These are phyloP conservation scores for Termitomyces sp. DNA, from an alignment of 768 basidiomycete genomes.

Conservation along the genomic window DNA sequence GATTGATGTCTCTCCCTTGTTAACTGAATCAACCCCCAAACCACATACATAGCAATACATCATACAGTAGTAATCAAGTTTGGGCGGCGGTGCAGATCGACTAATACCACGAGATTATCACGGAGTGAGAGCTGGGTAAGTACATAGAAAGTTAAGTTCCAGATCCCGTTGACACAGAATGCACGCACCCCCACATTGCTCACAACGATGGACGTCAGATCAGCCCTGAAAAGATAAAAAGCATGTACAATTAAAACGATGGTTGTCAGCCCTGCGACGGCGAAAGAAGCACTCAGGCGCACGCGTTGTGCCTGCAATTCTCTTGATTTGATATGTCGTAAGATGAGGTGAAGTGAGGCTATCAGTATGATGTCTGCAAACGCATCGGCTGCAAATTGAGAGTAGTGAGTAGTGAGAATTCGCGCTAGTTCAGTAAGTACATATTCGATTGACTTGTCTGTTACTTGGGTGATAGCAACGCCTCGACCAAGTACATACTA, in stretches of 20 bases:
- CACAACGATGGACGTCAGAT: not conserved
- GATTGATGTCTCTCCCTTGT: no score
- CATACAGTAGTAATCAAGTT: no score
- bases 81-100: no score
- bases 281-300: constrained; percentile 3
- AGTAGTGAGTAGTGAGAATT: not conserved
- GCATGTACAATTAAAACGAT: constrained; percentile 10
- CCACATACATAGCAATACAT: no score
- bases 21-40: no score
- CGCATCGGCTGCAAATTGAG: constrained; percentile 3
- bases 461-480: constrained; percentile 4
- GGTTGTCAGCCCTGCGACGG: constrained; percentile 3
- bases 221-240: constrained; percentile 1
- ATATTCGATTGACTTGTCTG: not conserved
- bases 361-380: constrained; percentile 8
- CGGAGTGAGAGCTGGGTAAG: constrained; percentile 6
- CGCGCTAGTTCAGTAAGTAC: no score
- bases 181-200: no score
- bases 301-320: not conserved
- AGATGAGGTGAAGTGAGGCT: not conserved
- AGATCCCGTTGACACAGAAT: not conserved
- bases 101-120: constrained; percentile 8
- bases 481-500: constrained; percentile 2
- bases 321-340: constrained; percentile 5
- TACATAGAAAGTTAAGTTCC: not conserved